phyloP scores from a whole-genome alignment of 2,329 filamentous ascomycete genomes.

The Alternaria alternata region DNA sequence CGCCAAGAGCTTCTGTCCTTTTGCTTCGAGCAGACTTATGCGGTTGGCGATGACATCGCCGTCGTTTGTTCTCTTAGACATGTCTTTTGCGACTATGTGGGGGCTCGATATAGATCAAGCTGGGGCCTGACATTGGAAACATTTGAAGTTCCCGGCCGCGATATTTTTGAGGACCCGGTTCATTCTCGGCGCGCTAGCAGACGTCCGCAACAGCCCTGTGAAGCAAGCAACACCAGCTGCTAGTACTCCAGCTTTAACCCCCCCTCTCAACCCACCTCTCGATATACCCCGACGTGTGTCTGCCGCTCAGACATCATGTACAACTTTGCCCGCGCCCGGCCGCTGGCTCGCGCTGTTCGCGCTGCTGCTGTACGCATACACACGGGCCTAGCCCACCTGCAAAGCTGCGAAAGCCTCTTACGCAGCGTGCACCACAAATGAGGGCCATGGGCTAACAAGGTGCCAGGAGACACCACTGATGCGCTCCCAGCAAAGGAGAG shows the following conservation, averaged over 20 bases:
- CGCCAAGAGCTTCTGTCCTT: conserved; percentile 62
- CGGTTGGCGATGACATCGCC: conserved; percentile 65
- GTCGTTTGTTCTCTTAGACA: conserved; percentile 50
- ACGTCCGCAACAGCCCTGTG: conserved; percentile 40
- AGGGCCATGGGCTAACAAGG: conserved; percentile 32
- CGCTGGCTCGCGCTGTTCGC: conserved; percentile 80
- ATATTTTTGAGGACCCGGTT: conserved; percentile 40
- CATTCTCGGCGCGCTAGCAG: conserved; percentile 44
- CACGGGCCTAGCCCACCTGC: conserved; percentile 13
- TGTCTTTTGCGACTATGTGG: conserved; percentile 25
- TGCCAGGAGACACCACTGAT: conserved; percentile 64
- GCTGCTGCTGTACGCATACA: conserved; percentile 72
- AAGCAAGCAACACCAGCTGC: conserved; percentile 31
- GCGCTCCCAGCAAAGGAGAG: conserved; percentile 78
- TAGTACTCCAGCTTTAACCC: conserved; percentile 30
- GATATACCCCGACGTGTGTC: conserved; percentile 33
- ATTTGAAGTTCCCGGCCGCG: conserved; percentile 33
- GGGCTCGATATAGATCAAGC: conserved; percentile 15
- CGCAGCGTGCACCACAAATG: conserved; percentile 39
- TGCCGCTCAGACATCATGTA: conserved; percentile 71
- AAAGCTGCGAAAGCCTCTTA: conserved; percentile 41
- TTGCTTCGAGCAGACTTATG: conserved; percentile 62
- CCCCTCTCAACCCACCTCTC: conserved; percentile 27
- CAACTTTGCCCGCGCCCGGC: conserved; percentile 79
- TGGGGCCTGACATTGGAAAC: conserved; percentile 11